Evolutionary conservation across 306 rosid species (phyloP).

Genomic region (Oxytropis ochrocephala): DNA sequence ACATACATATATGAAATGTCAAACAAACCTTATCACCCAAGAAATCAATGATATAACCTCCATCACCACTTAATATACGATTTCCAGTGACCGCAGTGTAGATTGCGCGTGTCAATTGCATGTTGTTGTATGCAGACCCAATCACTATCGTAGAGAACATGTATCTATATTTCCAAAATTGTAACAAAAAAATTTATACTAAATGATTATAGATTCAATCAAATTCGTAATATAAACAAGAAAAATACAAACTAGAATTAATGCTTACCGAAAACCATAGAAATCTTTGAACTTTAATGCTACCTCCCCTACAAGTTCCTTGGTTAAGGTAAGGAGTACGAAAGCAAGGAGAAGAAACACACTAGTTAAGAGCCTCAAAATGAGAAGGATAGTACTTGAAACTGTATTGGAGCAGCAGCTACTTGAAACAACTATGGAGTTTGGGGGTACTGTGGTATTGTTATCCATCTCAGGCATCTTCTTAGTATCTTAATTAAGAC

Average conservation of each 20-base stretch:
- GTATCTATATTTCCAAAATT: constrained; percentile 32
- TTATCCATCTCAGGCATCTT: constrained; percentile 13
- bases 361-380: constrained; percentile 40
- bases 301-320: background rate
- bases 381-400: constrained; percentile 29
- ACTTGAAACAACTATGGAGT: constrained; percentile 32
- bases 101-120: constrained; percentile 47
- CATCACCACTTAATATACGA: constrained; percentile 15
- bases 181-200: background rate
- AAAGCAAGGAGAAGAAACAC: constrained; percentile 43
- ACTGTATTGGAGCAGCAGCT: too few relatives aligned
- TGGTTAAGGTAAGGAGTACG: constrained; percentile 28
- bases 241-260: too few relatives aligned
- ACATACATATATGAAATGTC: background rate
- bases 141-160: constrained; percentile 47
- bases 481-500: background rate
- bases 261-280: constrained; percentile 33
- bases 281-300: constrained; percentile 24
- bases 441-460: constrained; percentile 12
- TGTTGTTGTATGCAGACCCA: constrained; percentile 32
- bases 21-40: constrained; percentile 65
- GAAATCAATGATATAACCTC: constrained; percentile 39
- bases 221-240: too few relatives aligned
- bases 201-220: too few relatives aligned
- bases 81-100: constrained; percentile 18